Evolutionary conservation across 768 basidiomycete species (phyloP), one percentile per base, ranked within the genome.

Genomic region (Obba rivulosa): DNA sequence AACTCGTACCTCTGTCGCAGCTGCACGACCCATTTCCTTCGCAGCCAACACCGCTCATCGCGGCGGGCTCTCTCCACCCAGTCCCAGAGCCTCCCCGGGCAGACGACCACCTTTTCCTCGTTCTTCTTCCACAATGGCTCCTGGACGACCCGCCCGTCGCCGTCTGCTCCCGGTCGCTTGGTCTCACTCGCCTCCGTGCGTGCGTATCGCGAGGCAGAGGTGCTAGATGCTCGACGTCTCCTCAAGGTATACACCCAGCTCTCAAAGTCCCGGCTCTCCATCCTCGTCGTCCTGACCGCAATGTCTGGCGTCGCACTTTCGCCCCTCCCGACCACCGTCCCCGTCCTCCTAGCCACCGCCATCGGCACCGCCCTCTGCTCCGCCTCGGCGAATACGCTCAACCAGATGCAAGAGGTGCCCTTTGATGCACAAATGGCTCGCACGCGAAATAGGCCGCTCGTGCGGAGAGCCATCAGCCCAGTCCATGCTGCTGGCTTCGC

Each of bases 351-450:
- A 3, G 81, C 87, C 14, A 89, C 94, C 0, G 92, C 94, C 0
- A 61, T 87, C 22, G 96, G 96, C 35, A 97, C 94, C 0, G 81
- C 85, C 0, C 75, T 99, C 37, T 96, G 93, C 63, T 85, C 87
- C 4, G 91, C 92, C 2, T 89, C 93, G 0, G 96, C 96, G 23
- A 97, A 97, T 62, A 78, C 95, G 2, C 74, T 96, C 58, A 99
- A 99, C 68, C 92, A 99, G 65, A 71, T 98, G 3, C 86, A 93
- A 60, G 96, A 99, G 67, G 75, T 90, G 7, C 96, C 96, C 0
- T 90, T 92, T 55, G 96, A 99, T 60, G 94, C 96, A 0, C 96
- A 99, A 63, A 98, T 97, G 85, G 76, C 83, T 0, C 80, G 96
- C 40, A 98, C 96, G 0, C 80, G 94, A 24, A 83, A 75, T 46